Evolutionary conservation across 805 yeast genomes (phyloP), one percentile per base, ranked within the genome.

Genomic region (Saccharomycopsis synnaedendra): DNA sequence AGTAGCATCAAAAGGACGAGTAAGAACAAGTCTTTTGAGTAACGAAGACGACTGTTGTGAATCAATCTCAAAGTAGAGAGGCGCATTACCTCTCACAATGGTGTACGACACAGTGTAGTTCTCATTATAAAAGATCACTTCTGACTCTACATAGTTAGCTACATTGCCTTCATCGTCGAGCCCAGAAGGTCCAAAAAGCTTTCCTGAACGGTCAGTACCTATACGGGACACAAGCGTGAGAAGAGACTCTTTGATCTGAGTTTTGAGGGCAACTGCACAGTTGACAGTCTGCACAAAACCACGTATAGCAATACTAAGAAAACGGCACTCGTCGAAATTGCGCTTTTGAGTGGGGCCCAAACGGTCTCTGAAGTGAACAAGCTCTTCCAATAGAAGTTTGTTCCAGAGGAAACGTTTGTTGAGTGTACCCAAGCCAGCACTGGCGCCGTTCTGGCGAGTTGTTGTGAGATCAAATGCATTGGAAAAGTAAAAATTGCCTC

Each of bases 11-110:
- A 74, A 64, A 10, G 88, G 80, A 55, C 95, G 72, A 0, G 89
- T 78, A n/a, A 93, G 67, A 35, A 77, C 76, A 39, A 87, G 80
- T 60, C 86, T 90, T 32, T 90, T 90, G 47, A 93, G 65, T 7
- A 93, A 79, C 2, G 54, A 51, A 30, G 47, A 45, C 5, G 84
- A 73, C 47, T 65, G 69, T 33, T 65, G 63, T 41, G 65, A 69
- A 53, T 85, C 95, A 56, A 88, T 90, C 59, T 90, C 98, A 94
- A 95, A 93, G 58, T 86, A 90, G 5, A 93, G 66, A 0, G 99
- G 98, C 1, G 89, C 89, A 32, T 94, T 85, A 3, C 97, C 98
- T 55, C 96, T 69, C 3, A 89, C 73, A 64, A 88, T 96, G 0
- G 83, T 74, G 62, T 82, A 90, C 1, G 96, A 78, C 57, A 80